These are phyloP conservation scores for Lepidopterella palustris DNA, from an alignment of 495 filamentous ascomycete species.

Conservation along the genomic window DNA sequence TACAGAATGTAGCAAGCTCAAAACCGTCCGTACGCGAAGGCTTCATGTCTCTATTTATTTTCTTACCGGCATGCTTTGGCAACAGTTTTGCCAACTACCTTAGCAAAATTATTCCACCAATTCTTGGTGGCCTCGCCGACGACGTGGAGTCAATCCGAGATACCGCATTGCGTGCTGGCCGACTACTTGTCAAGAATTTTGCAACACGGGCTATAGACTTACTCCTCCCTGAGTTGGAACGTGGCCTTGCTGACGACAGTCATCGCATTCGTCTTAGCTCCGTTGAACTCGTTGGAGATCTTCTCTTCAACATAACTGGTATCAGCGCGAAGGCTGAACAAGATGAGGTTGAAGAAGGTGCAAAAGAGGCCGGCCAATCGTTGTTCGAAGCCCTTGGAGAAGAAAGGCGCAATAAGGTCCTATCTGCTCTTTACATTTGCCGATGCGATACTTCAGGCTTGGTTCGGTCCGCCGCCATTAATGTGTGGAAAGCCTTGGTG, in stretches of 20 bases:
- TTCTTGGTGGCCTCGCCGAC: slow-evolving; percentile 88
- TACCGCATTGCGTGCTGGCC: slow-evolving; percentile 84
- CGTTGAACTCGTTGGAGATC: slow-evolving; percentile 92
- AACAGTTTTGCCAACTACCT: slow-evolving; percentile 98
- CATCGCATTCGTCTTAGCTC: slow-evolving; percentile 96
- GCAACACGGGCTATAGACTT: slow-evolving; percentile 90
- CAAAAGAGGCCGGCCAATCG: slow-evolving; percentile 79
- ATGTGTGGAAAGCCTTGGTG: slow-evolving; percentile 94
- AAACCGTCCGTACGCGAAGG: slow-evolving; percentile 90
- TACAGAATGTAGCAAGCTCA: slow-evolving; percentile 90
- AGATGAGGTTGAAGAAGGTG: slow-evolving; percentile 72
- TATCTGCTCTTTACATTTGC: slow-evolving; percentile 94
- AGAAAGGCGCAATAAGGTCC: slow-evolving; percentile 88
- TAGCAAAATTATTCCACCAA: slow-evolving; percentile 91
- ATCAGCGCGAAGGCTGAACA: slow-evolving; percentile 78
- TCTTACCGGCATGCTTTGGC: slow-evolving; percentile 96
- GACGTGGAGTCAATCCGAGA: slow-evolving; percentile 94
- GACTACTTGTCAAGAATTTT: slow-evolving; percentile 95
- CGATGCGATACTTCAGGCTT: slow-evolving; percentile 92
- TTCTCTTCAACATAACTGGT: slow-evolving; percentile 95
- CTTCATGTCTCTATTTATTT: slow-evolving; percentile 99
- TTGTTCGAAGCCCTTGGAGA: slow-evolving; percentile 89
- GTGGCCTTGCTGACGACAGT: slow-evolving; percentile 89
- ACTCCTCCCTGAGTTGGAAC: slow-evolving; percentile 87
- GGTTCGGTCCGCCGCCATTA: slow-evolving; percentile 83